Base-by-base conservation (phyloP, 192 early-diverging fungal species). In the Nowakowskiella sp. region DNA sequence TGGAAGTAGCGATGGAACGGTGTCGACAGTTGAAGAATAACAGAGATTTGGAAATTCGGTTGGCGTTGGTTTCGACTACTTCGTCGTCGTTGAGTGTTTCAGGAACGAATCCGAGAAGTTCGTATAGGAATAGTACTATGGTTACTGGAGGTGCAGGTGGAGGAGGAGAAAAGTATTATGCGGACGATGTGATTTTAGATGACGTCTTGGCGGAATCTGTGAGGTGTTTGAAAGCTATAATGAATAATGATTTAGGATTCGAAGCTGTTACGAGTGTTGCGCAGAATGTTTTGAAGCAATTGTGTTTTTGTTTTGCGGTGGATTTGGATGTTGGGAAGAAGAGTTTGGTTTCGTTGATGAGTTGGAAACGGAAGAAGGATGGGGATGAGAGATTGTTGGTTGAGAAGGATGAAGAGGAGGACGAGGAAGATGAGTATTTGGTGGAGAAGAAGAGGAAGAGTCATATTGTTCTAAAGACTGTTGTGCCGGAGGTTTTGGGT, bases 1-100 rank as follows among this genome's bases (percentile, higher is more conserved):
- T 67, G 9, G 60, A 67, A 45, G 26, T 64, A 19, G 60, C 58
- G 1, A 13, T 67, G 22, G 65, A 67, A 13, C 65, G 65, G 9
- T 44, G 57, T 7, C 8, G 36, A 8, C 50, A 63, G 25, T 43
- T 45, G 3, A 60, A 60, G 49, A 36, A 28, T 28, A 8, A 51
- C 28, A 31, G 13, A 8, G 29, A 51, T 8, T n/a, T 39, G 36
- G 13, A 19, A 39, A 13, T 13, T 39, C 36, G 19, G 36, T 19
- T 39, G 36, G 36, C 36, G 36, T 13, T 39, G 36, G 36, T 13
- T 13, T 19, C 36, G 19, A 19, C 36, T 13, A 19, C 13, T 13
- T 19, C 13, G 36, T 13, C 13, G 13, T 39, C 19, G 36, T 39
- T 39, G 36, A 39, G n/a, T n/a, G n/a, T n/a, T 39, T 13, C 36